Evolutionary conservation across 1,284 basidiomycete species (phyloP).

Genomic region (Ustilago nuda): DNA sequence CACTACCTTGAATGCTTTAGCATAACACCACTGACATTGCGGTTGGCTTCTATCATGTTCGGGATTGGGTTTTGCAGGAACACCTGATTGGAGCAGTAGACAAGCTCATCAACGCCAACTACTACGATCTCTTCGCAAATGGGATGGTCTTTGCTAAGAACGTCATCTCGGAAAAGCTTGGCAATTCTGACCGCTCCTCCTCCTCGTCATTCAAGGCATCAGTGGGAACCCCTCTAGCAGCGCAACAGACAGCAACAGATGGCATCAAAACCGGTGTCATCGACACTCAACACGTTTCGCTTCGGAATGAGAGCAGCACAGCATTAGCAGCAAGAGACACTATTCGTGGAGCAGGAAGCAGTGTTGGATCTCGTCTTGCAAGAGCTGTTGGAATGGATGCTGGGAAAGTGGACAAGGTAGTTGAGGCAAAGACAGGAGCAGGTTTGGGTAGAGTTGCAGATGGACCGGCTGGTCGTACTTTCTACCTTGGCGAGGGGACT

Average conservation of each 20-base stretch:
- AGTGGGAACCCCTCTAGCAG: conserved; percentile 24
- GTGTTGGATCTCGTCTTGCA: conserved; percentile 39
- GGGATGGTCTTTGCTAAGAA: conserved; percentile 39
- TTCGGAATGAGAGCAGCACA: conserved; percentile 28
- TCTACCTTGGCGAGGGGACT: conserved; percentile 50
- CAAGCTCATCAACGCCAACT: conserved; percentile 42
- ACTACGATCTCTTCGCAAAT: conserved; percentile 50
- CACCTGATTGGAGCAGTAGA: conserved; percentile 41
- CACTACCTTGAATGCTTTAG: too few species aligned
- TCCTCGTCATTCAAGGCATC: conserved; percentile 12
- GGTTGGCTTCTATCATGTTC: background rate
- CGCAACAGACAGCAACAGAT: conserved; percentile 33
- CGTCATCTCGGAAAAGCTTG: conserved; percentile 18
- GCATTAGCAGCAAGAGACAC: conserved; percentile 11
- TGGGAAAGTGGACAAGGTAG: conserved; percentile 33
- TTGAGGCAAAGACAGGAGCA: conserved; percentile 40
- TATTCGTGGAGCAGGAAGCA: conserved; percentile 31
- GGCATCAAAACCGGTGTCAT: conserved; percentile 47
- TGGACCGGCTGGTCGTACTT: conserved; percentile 36
- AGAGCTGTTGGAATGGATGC: conserved; percentile 34
- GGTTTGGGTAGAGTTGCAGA: conserved; percentile 40
- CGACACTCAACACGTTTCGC: conserved; percentile 46
- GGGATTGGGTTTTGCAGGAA: conserved; percentile 14
- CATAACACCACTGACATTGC: background rate
- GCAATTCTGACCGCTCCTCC: conserved; percentile 6